A percentile compares a stretch with the other conserved stretches of the same genome.
These are phyloP conservation scores for Neonothopanus nambi DNA, from an alignment of 1,284 basidiomycete genomes.

Conservation along the genomic window DNA sequence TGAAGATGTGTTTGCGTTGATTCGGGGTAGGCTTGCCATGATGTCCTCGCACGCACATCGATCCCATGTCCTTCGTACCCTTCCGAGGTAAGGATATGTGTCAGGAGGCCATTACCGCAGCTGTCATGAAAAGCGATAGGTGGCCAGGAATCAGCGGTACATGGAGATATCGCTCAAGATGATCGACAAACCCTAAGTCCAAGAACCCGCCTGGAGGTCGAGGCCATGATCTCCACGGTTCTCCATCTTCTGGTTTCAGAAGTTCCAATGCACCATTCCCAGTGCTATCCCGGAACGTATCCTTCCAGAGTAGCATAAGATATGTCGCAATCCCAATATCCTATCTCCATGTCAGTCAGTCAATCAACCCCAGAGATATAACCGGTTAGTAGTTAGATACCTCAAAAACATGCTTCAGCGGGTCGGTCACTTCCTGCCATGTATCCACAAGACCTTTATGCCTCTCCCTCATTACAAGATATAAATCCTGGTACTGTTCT, in stretches of 20 bases:
- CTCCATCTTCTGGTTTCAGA: constrained; percentile 13
- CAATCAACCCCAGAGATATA: not conserved
- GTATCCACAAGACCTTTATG: constrained; percentile 73
- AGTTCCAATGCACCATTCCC: no score
- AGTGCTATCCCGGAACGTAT: constrained; percentile 48
- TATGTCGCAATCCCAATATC: constrained; percentile 94
- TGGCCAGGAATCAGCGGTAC: not conserved
- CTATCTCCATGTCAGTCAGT: constrained; percentile 31
- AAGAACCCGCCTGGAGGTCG: constrained; percentile 83
- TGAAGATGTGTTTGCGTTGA: constrained; percentile 57
- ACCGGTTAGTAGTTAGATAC: constrained; percentile 36
- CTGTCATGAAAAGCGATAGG: constrained; percentile 36
- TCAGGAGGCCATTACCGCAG: constrained; percentile 87
- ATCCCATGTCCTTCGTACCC: constrained; percentile 85
- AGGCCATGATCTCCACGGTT: constrained; percentile 72
- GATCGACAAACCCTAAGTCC: constrained; percentile 74
- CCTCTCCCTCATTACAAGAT: constrained; percentile 81
- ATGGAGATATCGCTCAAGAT: not conserved
- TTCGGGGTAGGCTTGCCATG: constrained; percentile 78
- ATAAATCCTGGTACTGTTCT: constrained; percentile 87
- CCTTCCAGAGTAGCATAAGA: constrained; percentile 88
- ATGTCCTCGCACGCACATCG: constrained; percentile 78
- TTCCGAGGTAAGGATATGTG: constrained; percentile 81
- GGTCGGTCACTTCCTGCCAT: constrained; percentile 83
- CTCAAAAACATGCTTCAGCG: constrained; percentile 86